phyloP scores from a whole-genome alignment of 129 eudicot species.

The Flaveria robusta region DNA sequence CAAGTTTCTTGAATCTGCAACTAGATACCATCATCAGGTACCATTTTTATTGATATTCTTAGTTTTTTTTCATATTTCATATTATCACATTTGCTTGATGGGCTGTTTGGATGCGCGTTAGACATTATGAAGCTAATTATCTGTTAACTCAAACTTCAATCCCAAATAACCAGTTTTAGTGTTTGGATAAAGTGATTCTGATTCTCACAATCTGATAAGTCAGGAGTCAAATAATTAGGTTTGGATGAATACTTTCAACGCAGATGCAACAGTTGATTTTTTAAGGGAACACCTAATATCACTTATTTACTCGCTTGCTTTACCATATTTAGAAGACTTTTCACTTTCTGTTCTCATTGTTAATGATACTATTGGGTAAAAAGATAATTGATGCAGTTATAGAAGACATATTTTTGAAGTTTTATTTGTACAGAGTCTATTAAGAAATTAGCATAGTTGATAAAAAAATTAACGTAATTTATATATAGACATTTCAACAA shows the following conservation, averaged over 20 bases:
- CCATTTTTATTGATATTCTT: conserved; percentile 4
- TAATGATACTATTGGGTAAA: neutral
- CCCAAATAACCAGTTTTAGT: neutral
- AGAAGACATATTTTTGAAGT: no score
- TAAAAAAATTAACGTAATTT: neutral
- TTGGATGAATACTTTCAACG: neutral
- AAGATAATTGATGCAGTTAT: no score
- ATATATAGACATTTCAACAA: neutral
- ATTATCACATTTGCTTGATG: neutral
- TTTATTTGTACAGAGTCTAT: no score
- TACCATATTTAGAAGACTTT: neutral
- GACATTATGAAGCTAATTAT: neutral
- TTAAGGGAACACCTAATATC: conserved; percentile 6
- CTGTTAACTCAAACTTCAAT: neutral
- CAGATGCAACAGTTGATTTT: neutral
- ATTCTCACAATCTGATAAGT: neutral
- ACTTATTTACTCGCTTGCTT: neutral
- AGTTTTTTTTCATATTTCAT: neutral
- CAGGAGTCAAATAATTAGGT: conserved; percentile 6
- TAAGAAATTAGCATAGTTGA: no score
- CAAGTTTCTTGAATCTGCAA: conserved; percentile 56
- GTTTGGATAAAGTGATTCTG: conserved; percentile 17
- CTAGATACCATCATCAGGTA: conserved; percentile 69
- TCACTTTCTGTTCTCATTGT: conserved; percentile 1
- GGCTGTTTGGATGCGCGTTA: conserved; percentile 20